Evolutionary conservation across 1,139 yeast genomes (phyloP), one percentile per base, ranked within the genome.

Genomic region (Oligophagozyma castellii): DNA sequence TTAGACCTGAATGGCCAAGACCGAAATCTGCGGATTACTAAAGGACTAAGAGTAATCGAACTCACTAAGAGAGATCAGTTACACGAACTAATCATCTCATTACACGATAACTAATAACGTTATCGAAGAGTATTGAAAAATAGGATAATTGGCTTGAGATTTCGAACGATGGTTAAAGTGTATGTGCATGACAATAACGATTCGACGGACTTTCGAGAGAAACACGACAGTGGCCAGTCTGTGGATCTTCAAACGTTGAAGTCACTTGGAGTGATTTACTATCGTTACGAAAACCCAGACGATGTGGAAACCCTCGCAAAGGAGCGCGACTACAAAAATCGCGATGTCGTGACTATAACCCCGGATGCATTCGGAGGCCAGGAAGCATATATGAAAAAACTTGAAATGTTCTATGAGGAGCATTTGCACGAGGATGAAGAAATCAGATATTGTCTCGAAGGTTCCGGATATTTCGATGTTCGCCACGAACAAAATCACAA

Each of bases 381-480:
- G 30, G 64, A 67, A 22, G 56, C 51, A 3, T 70, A 78, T 46
- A 65, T 71, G 38, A 61, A 60, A 34, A 81, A 83, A 53, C 66
- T 86, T 57, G 60, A 67, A 36, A 66, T 57, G 31, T 86, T 86
- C 55, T 83, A 77, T 58, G 63, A 70, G 28, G 96, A 89, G 53
- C 98, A 89, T 55, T 63, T 81, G 40, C 98, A 89, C 52, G 96
- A 89, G 53, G 98, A 89, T 52, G 98, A 89, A 56, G 98, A 89
- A 59, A 89, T 89, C 51, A 65, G 98, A 39, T 86, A 84, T 56
- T 70, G 84, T 34, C 52, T 78, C 18, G 95, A 78, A 16, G 98
- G 98, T 6, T 80, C 73, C 36, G 96, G 98, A 0, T 89, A 70
- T 55, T 89, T 89, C 51, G 96, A 89, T 48, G 84, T 89, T 6